Base-by-base conservation (phyloP, 148 eudicot species). In the Rhododendron molle region DNA sequence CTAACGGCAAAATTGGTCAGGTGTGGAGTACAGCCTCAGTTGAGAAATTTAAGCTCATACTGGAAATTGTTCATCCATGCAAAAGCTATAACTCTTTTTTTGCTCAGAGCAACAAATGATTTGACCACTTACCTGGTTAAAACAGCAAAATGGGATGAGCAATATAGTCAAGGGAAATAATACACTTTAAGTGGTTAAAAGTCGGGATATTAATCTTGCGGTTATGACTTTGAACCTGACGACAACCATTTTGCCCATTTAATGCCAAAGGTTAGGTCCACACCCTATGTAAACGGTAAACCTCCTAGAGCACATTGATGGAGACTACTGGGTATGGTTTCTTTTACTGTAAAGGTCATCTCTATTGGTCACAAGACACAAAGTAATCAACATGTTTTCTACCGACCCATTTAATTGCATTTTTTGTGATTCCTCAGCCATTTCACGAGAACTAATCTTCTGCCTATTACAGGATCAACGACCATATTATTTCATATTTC, bases 1-100 rank as follows among this genome's bases (percentile, higher is more conserved):
- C 26, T n/a, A 11, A 12, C 11, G 43, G 81, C 54, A n/a, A 78
- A 78, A 78, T 78, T 46, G 81, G 18, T 46, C 30, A 78, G 50
- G 81, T n/a, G 81, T 46, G 54, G 56, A 78, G 81, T 30, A 78
- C 81, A 78, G 44, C 26, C 81, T 20, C 36, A 26, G 58, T 78
- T 38, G 58, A 78, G 81, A 78, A n/a, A 78, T 47, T 47, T 14
- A 78, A 47, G 58, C 81, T 28, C 58, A 5, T 47, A 14, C 13
- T n/a, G 34, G 32, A 78, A 78, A 74, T 74, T 14, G 34, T 11
- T 47, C 8, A n/a, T n/a, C 32, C 81, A 26, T 10, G 26, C 81
- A 78, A 26, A 78, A 78, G 20, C 20, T 44, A 44, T 47, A 47
- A 78, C 34, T 47, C 18, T n/a, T n/a, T 3, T 3, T 47, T 23